Evolutionary conservation across 768 basidiomycete species (phyloP), one percentile per base, ranked within the genome.

Genomic region (Trametes punicea): DNA sequence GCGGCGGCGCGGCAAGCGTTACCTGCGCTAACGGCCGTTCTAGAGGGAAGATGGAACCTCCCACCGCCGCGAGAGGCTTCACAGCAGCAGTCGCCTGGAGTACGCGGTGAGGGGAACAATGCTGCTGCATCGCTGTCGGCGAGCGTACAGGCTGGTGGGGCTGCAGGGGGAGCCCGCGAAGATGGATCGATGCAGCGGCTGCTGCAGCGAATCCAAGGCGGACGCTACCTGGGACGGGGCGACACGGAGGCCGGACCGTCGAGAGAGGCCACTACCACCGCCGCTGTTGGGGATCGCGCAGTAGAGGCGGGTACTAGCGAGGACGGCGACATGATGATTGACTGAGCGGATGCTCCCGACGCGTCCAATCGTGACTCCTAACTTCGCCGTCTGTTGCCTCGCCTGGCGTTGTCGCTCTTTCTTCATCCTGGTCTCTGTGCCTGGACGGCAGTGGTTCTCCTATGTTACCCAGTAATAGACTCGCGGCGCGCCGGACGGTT

Each of bases 311-410:
- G 20, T 3, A 23, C 39, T 21, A 23, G 21, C 39, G 47, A 49
- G 34, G 57, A 59, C 36, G 57, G 49, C 33, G 52, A 59, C 34
- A 59, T 59, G 57, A 31, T 47, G 46, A 40, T 59, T 7, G 57
- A 59, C 40, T 54, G 39, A 42, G 21, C 11, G 16, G n/a, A n/a
- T n/a, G n/a, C n/a, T n/a, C n/a, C n/a, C n/a, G n/a, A n/a, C n/a
- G n/a, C n/a, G n/a, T n/a, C n/a, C n/a, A n/a, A n/a, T n/a, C n/a
- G n/a, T n/a, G n/a, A n/a, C n/a, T n/a, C n/a, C n/a, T n/a, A n/a
- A n/a, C n/a, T n/a, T n/a, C n/a, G n/a, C n/a, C n/a, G n/a, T n/a
- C n/a, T n/a, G n/a, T n/a, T 33, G 6, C 18, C 20, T 26, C 27
- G 13, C 13, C 31, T 25, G 48, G n/a, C 31, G 23, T 16, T 7